These are phyloP conservation scores for Spatholobus suberectus DNA, from an alignment of 306 rosid genomes.

Conservation along the genomic window DNA sequence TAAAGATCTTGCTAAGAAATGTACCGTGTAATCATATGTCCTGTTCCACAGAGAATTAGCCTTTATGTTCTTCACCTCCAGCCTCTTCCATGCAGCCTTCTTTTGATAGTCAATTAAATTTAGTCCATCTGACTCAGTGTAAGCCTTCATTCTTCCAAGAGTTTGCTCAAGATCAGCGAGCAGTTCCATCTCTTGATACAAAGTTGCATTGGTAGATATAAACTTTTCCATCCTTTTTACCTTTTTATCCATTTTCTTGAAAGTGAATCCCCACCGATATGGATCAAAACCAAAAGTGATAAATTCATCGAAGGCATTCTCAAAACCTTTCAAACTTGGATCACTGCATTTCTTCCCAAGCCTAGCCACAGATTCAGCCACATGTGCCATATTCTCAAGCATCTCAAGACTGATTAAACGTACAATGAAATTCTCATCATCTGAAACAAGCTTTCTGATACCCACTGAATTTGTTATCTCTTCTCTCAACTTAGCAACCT, in stretches of 20 bases:
- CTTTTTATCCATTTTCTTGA: constrained; percentile 87
- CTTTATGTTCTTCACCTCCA: constrained; percentile 79
- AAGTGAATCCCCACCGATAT: constrained; percentile 69
- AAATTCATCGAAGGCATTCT: constrained; percentile 60
- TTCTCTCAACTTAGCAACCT: constrained; percentile 72
- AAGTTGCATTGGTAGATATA: constrained; percentile 73
- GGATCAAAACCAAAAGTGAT: constrained; percentile 64
- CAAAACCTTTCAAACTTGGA: constrained; percentile 72
- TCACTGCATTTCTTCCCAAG: constrained; percentile 86
- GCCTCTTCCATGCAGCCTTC: constrained; percentile 79
- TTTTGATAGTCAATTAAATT: constrained; percentile 76
- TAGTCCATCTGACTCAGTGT: constrained; percentile 52
- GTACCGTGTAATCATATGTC: constrained; percentile 78
- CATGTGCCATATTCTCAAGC: constrained; percentile 70
- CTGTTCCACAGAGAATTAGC: constrained; percentile 83
- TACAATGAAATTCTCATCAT: constrained; percentile 69
- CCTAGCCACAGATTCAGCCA: constrained; percentile 86
- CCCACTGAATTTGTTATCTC: constrained; percentile 81
- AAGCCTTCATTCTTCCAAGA: constrained; percentile 75
- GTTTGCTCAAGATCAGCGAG: constrained; percentile 92
- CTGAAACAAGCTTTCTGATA: constrained; percentile 82
- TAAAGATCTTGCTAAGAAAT: constrained; percentile 74
- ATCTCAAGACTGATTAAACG: constrained; percentile 72
- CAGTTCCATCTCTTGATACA: constrained; percentile 95
- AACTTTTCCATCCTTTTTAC: constrained; percentile 90